Conservation (phyloP, 306 rosid genomes). For the Datisca glomerata region DNA sequence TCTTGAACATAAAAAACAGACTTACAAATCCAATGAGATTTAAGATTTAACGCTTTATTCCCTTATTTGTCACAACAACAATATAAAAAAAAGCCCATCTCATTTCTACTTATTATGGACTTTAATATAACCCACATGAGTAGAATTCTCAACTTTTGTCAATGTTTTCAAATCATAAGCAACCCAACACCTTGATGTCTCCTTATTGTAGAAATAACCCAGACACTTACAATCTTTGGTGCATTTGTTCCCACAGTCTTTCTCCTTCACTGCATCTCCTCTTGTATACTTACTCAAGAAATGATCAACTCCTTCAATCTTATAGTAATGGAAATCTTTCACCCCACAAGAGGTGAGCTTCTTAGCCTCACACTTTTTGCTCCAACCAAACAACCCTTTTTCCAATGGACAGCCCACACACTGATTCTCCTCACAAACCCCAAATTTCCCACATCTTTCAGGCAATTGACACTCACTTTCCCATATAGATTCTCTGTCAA, state of each 20-base stretch:
- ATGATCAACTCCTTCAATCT: constrained; percentile 48
- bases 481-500: constrained; percentile 27
- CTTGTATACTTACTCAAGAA: constrained; percentile 40
- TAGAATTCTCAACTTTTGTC: constrained; percentile 26
- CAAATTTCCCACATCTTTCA: constrained; percentile 29
- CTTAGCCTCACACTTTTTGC: constrained; percentile 27
- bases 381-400: constrained; percentile 48
- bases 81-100: too few species aligned
- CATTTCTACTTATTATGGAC: constrained; percentile 20
- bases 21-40: too few species aligned
- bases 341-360: constrained; percentile 24
- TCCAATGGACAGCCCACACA: constrained; percentile 56
- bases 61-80: too few species aligned
- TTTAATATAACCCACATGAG: constrained; percentile 39
- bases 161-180: constrained; percentile 43
- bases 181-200: constrained; percentile 42
- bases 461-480: constrained; percentile 47
- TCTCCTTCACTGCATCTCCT: constrained; percentile 27
- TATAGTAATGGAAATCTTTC: constrained; percentile 37
- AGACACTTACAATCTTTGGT: constrained; percentile 40
- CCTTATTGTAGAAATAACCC: constrained; percentile 37
- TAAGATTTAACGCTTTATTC: too few species aligned
- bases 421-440: constrained; percentile 49
- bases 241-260: constrained; percentile 34
- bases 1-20: too few species aligned